These are phyloP conservation scores for Macrophomina pseudophaseolina DNA, from an alignment of 2,329 filamentous ascomycete species.

Conservation along the genomic window DNA sequence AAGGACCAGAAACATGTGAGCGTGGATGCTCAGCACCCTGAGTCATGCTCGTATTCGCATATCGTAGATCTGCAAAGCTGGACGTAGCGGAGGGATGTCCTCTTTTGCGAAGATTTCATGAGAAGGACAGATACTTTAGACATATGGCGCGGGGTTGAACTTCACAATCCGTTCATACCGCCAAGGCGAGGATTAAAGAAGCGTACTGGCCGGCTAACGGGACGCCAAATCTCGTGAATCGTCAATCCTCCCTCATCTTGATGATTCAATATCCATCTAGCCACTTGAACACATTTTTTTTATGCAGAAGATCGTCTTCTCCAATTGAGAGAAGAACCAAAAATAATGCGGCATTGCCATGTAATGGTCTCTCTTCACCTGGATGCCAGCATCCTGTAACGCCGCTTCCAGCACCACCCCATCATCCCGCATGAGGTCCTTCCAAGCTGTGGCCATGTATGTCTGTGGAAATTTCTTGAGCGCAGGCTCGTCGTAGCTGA, in stretches of 20 bases:
- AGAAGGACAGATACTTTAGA: too few species aligned
- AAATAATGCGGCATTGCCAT: constrained; percentile 42
- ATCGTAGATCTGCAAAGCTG: too few species aligned
- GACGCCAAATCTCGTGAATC: background rate
- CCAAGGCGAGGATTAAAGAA: too few species aligned
- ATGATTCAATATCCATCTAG: background rate
- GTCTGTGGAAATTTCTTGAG: constrained; percentile 30
- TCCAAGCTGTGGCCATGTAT: constrained; percentile 29
- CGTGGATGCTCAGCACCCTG: too few species aligned
- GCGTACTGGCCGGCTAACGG: too few species aligned
- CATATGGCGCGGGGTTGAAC: too few species aligned
- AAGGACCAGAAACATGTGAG: too few species aligned
- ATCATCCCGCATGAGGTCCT: constrained; percentile 40
- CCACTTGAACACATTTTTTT: background rate
- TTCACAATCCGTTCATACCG: too few species aligned
- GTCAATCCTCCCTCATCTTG: background rate
- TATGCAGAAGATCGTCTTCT: background rate
- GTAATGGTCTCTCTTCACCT: constrained; percentile 36
- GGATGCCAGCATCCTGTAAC: constrained; percentile 35
- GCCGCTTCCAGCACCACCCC: constrained; percentile 35
- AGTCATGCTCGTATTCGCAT: too few species aligned
- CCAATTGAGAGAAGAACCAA: constrained; percentile 30
- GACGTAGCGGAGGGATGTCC: too few species aligned
- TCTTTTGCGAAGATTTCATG: too few species aligned
- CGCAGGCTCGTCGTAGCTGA: constrained; percentile 14